Evolutionary conservation across 768 basidiomycete genomes (phyloP).

Genomic region (Serpula lacrymans): DNA sequence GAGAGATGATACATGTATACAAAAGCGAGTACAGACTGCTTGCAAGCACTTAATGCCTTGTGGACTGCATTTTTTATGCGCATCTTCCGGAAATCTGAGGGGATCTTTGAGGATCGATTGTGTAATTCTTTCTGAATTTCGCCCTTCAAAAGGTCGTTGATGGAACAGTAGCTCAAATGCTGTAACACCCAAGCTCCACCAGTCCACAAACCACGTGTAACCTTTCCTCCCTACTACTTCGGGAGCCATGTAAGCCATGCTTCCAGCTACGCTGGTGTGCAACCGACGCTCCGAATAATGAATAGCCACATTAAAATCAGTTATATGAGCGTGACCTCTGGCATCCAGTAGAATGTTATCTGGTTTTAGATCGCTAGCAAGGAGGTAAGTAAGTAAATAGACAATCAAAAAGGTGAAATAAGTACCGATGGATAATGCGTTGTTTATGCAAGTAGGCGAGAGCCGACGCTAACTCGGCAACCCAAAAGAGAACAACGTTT

Average conservation of each 20-base stretch:
- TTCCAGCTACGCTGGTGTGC: conserved; percentile 93
- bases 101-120: conserved; percentile 80
- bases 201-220: conserved; percentile 91
- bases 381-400: conserved; percentile 12
- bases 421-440: conserved; percentile 91
- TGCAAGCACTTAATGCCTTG: conserved; percentile 65
- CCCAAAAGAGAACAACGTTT: conserved; percentile 78
- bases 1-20: conserved; percentile 1
- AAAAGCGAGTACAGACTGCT: conserved; percentile 45
- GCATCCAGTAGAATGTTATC: conserved; percentile 95
- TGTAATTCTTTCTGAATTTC: conserved; percentile 84
- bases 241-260: conserved; percentile 99
- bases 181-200: conserved; percentile 93
- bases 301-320: conserved; percentile 98
- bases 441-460: conserved; percentile 88
- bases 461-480: conserved; percentile 82
- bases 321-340: conserved; percentile 93
- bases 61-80: conserved; percentile 54
- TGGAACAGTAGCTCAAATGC: conserved; percentile 87
- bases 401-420: conserved; percentile 5
- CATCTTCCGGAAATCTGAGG: conserved; percentile 74
- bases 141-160: conserved; percentile 85
- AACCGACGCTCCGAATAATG: conserved; percentile 89
- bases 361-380: conserved; percentile 84
- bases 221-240: conserved; percentile 91